These are phyloP conservation scores for Carallia pectinifolia DNA, from an alignment of 345 rosid species.

Conservation along the genomic window DNA sequence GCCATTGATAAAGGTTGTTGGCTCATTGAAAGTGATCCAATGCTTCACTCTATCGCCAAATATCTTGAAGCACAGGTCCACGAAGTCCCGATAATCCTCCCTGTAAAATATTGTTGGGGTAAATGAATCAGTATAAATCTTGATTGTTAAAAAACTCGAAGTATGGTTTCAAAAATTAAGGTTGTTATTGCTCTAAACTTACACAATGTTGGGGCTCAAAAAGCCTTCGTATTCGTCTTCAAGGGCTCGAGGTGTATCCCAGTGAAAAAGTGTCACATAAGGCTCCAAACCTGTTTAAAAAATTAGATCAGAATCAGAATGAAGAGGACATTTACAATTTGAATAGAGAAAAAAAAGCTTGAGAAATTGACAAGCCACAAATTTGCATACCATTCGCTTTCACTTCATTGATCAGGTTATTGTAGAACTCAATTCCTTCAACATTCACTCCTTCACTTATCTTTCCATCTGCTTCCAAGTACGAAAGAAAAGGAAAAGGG, in stretches of 20 bases:
- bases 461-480: neutral
- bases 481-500: no score
- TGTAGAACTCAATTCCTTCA: constrained; percentile 11
- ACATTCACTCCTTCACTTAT: constrained; percentile 1
- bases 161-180: neutral
- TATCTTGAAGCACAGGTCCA: constrained; percentile 1
- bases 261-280: constrained; percentile 11
- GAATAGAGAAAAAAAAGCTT: no score
- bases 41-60: constrained; percentile 7
- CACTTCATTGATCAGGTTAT: neutral
- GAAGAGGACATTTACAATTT: no score
- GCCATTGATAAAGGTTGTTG: constrained; percentile 9
- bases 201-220: neutral
- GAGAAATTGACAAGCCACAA: no score
- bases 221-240: constrained; percentile 8
- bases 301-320: no score
- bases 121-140: no score
- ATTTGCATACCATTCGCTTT: neutral
- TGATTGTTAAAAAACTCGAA: neutral
- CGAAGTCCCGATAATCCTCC: constrained; percentile 2
- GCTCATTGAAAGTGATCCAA: constrained; percentile 16
- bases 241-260: constrained; percentile 14
- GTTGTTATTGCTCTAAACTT: neutral
- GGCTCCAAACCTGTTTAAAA: constrained; percentile 7
- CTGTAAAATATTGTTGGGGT: neutral